Evolutionary conservation across 257 asterid species (phyloP), one percentile per base, ranked within the genome.

Genomic region (Solanum gracilifrons): DNA sequence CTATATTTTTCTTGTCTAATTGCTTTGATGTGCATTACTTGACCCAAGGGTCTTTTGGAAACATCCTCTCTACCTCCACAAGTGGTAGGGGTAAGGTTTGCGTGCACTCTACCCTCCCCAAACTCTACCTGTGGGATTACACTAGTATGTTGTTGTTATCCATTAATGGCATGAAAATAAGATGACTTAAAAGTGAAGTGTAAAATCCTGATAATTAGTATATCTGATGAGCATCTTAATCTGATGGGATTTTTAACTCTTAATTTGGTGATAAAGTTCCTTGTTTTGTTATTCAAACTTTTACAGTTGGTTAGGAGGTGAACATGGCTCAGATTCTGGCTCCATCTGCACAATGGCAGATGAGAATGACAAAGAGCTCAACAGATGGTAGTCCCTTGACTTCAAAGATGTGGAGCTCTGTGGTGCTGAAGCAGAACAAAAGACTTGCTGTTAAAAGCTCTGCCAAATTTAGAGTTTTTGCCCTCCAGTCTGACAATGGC

Each of bases 291-390:
- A 87, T 87, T 84, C 48, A 15, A 43, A 35, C 29, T 62, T 91
- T 68, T 68, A 62, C 87, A 90, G 87, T 86, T 77, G 88, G 90
- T 90, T 84, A 85, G 89, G 90, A 87, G 89, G 90, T 88, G 79
- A 90, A 87, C 89, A 97, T 97, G 99, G 99, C 99, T 23, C 98
- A 97, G 89, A 95, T 95, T 86, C 89, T 97, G 95, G 98, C 98
- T 88, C 99, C 99, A 75, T 92, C 98, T 9, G 94, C 95, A 62
- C 99, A 95, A 94, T 97, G 99, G 99, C 98, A 91, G 92, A 95
- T 94, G 98, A 93, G 95, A 90, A 85, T 89, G 64, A 75, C 96
- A 9, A 96, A 94, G 89, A 91, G 71, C 92, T 90, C 97, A 58
- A 37, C 88, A 73, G 92, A 94, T 90, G 90, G 93, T 6, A 90